phyloP scores from a whole-genome alignment of 352 stramenopile genomes.

The Phytophthora lateralis region DNA sequence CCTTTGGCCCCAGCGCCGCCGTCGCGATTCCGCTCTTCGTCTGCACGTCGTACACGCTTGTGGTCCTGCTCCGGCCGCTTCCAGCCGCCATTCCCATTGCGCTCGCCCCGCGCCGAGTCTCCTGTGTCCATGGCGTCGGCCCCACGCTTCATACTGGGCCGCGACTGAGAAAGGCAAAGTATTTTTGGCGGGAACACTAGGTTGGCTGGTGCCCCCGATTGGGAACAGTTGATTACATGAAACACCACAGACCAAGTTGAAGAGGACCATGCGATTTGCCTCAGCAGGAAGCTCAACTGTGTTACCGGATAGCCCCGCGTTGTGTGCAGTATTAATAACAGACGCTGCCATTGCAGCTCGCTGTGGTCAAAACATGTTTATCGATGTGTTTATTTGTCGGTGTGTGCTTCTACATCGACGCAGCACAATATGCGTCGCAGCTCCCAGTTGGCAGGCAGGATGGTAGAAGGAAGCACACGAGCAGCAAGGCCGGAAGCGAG shows the following conservation, averaged over 20 bases:
- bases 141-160: conserved; percentile 25
- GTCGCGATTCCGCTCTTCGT: background rate
- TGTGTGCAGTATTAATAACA: too few species aligned
- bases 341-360: background rate
- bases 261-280: too few species aligned
- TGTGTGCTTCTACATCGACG: conserved; percentile 4
- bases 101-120: background rate
- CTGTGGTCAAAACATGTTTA: conserved; percentile 10
- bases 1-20: background rate
- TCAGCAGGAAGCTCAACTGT: too few species aligned
- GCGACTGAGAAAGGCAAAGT: conserved; percentile 1
- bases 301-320: too few species aligned
- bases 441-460: conserved; percentile 10
- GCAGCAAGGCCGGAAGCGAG: conserved; percentile 7
- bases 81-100: conserved; percentile 1
- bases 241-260: conserved; percentile 3
- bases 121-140: conserved; percentile 20
- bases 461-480: background rate
- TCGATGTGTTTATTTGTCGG: conserved; percentile 17
- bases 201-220: conserved; percentile 1
- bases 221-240: background rate
- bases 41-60: conserved; percentile 27
- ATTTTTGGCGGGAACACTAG: conserved; percentile 37
- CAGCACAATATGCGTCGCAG: background rate
- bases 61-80: conserved; percentile 2